Evolutionary conservation across 140 eudicot species (phyloP).

Genomic region (Flaveria floridana): DNA sequence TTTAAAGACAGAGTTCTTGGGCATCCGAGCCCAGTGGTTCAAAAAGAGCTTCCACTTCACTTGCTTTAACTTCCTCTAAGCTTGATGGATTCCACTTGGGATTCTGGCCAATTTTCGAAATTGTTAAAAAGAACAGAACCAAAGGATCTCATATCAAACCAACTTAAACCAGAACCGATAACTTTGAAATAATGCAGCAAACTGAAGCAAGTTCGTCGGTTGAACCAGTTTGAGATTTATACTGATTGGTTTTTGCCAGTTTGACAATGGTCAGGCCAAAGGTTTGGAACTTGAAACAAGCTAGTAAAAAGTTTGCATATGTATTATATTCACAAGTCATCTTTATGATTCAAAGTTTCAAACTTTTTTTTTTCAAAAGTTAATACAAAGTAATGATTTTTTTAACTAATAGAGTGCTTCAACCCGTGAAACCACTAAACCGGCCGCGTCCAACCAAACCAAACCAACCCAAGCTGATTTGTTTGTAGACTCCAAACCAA

Average conservation of each 20-base stretch:
- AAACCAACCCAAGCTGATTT: neutral
- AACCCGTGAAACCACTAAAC: neutral
- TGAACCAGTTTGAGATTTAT: neutral
- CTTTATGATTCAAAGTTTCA: no score
- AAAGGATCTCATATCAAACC: neutral
- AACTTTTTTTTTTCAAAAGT: neutral
- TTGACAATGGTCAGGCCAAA: neutral
- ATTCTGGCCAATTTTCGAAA: slow-evolving; percentile 47
- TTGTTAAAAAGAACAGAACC: neutral
- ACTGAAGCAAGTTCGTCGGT: neutral
- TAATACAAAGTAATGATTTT: neutral
- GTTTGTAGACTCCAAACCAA: neutral
- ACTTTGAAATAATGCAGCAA: neutral
- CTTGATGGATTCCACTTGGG: slow-evolving; percentile 90
- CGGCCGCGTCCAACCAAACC: neutral
- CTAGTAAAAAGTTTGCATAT: neutral
- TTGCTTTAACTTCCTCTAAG: slow-evolving; percentile 71
- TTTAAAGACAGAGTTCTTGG: slow-evolving; percentile 57
- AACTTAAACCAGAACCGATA: neutral
- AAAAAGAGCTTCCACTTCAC: slow-evolving; percentile 70
- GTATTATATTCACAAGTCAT: no score
- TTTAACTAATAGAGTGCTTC: no score
- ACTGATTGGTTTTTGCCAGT: neutral
- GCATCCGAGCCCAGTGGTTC: slow-evolving; percentile 48
- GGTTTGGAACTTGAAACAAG: neutral